phyloP scores from a whole-genome alignment of 1,284 basidiomycete species.

The Ustilago curta region DNA sequence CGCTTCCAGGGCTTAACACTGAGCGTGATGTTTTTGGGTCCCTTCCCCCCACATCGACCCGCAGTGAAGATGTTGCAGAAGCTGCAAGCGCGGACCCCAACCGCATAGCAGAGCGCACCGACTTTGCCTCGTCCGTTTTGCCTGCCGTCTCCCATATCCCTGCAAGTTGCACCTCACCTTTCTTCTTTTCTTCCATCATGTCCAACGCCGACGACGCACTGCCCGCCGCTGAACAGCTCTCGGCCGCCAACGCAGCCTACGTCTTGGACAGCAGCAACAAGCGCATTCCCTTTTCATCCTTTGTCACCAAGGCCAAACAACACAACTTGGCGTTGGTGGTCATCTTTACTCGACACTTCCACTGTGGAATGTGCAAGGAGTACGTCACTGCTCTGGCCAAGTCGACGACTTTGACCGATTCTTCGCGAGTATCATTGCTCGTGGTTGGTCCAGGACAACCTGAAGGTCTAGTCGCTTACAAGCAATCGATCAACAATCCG shows the following conservation, averaged over 20 bases:
- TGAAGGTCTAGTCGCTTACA: conserved; percentile 24
- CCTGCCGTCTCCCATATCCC: neutral
- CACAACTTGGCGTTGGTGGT: conserved; percentile 23
- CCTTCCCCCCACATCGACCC: neutral
- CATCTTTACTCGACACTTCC: conserved; percentile 50
- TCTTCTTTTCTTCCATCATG: conserved; percentile 13
- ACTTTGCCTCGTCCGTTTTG: neutral
- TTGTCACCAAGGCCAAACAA: conserved; percentile 13
- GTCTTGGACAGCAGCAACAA: conserved; percentile 19
- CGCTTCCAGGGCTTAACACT: neutral
- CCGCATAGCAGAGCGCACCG: conserved; percentile 12
- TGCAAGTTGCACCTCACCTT: neutral
- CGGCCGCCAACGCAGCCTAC: conserved; percentile 23
- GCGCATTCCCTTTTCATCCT: conserved; percentile 17
- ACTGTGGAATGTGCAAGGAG: conserved; percentile 57
- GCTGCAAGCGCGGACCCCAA: conserved; percentile 15
- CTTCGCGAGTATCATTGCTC: conserved; percentile 17
- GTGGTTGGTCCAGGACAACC: conserved; percentile 47
- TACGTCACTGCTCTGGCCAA: conserved; percentile 25
- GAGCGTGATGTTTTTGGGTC: neutral
- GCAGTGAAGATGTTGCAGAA: neutral
- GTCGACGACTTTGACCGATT: conserved; percentile 24
- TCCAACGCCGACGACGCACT: conserved; percentile 28
- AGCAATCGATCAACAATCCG: conserved; percentile 10
- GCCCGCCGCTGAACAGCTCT: conserved; percentile 28